phyloP scores from a whole-genome alignment of 805 yeast genomes.

The Ogataea nonfermentans region DNA sequence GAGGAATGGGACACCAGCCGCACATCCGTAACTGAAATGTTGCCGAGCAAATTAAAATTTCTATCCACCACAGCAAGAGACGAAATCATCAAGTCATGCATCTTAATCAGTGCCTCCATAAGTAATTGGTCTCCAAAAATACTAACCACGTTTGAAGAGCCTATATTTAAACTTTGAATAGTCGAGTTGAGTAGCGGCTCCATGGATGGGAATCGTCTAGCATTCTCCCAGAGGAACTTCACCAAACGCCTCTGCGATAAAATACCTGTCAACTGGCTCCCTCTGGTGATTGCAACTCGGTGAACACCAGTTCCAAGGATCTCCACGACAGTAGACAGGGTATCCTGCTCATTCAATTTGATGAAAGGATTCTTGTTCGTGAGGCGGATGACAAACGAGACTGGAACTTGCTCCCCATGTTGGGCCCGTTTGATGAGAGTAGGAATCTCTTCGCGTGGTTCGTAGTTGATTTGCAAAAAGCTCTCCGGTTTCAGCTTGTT shows the following conservation, averaged over 20 bases:
- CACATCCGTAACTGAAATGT: constrained; percentile 93
- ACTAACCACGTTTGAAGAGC: constrained; percentile 67
- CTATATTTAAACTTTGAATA: constrained; percentile 72
- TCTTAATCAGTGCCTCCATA: constrained; percentile 80
- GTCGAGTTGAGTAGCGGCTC: constrained; percentile 71
- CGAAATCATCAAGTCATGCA: constrained; percentile 81
- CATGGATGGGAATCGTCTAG: constrained; percentile 77
- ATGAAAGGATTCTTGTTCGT: constrained; percentile 88
- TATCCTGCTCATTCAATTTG: constrained; percentile 67
- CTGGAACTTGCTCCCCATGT: constrained; percentile 87
- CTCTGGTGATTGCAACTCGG: constrained; percentile 71
- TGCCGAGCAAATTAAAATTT: constrained; percentile 74
- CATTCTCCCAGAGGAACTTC: constrained; percentile 88
- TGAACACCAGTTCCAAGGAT: constrained; percentile 94
- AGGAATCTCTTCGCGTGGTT: constrained; percentile 40
- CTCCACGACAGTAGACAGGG: constrained; percentile 73
- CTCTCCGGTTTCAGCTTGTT: constrained; percentile 55
- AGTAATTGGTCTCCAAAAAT: constrained; percentile 84
- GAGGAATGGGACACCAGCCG: constrained; percentile 83
- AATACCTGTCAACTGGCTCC: constrained; percentile 69
- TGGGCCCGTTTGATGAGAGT: constrained; percentile 61
- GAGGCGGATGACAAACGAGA: constrained; percentile 77
- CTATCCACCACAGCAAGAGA: constrained; percentile 92
- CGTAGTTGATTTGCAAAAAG: constrained; percentile 34
- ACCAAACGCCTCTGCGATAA: constrained; percentile 88